These are phyloP conservation scores for Pterulicium gracile DNA, from an alignment of 1,284 basidiomycete genomes.

Conservation along the genomic window DNA sequence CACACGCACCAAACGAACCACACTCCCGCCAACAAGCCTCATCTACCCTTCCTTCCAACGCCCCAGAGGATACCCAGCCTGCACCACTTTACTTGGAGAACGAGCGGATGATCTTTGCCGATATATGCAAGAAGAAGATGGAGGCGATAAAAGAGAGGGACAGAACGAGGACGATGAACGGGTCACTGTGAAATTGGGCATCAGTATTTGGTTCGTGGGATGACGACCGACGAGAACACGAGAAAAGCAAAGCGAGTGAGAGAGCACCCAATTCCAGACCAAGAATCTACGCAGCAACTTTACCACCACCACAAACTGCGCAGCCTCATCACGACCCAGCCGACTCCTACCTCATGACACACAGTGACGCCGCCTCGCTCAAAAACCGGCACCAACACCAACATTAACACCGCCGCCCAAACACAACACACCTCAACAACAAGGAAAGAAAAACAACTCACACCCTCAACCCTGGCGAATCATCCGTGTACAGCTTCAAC, in stretches of 20 bases:
- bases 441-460: slow-evolving; percentile 35
- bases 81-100: slow-evolving; percentile 66
- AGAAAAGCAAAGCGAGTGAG: slow-evolving; percentile 9
- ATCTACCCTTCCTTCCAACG: not conserved
- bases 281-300: too few relatives aligned
- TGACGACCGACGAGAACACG: too few relatives aligned
- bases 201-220: too few relatives aligned
- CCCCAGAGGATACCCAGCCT: not conserved
- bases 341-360: too few relatives aligned
- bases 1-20: too few relatives aligned
- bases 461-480: slow-evolving; percentile 94
- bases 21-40: not conserved
- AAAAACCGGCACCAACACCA: too few relatives aligned
- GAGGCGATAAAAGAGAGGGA: slow-evolving; percentile 97
- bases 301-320: too few relatives aligned
- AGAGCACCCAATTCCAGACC: not conserved
- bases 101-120: slow-evolving; percentile 86
- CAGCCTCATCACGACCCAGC: too few relatives aligned
- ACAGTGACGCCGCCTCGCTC: too few relatives aligned
- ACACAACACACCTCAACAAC: slow-evolving; percentile 3
- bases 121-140: slow-evolving; percentile 98
- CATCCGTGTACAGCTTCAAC: slow-evolving; percentile 97
- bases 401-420: too few relatives aligned
- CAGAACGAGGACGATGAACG: slow-evolving; percentile 94
- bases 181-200: slow-evolving; percentile 60